These are phyloP conservation scores for Escovopsis sp. DNA, from an alignment of 2,329 filamentous ascomycete genomes.

Conservation along the genomic window DNA sequence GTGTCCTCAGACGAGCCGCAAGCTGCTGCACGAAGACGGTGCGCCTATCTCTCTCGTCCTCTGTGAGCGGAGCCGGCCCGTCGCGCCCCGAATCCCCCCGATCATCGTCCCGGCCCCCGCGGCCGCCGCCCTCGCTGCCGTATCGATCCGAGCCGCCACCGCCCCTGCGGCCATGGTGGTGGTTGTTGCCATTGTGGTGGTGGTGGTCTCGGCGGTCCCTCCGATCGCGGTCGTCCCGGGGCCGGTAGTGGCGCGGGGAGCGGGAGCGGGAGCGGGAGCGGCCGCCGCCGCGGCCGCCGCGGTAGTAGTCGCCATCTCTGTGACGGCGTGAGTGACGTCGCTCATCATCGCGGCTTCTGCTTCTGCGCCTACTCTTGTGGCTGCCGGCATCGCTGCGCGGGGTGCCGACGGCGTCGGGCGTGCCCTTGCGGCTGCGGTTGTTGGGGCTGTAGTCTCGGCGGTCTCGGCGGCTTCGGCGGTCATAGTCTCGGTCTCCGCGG, in stretches of 20 bases:
- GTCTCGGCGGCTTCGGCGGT: conserved; percentile 28
- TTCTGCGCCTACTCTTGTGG: conserved; percentile 68
- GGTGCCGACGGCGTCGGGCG: conserved; percentile 46
- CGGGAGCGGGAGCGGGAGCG: conserved; percentile 55
- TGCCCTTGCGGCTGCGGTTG: conserved; percentile 27
- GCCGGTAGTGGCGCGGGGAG: conserved; percentile 45
- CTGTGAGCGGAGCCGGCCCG: conserved; percentile 59
- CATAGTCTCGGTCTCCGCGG: conserved; percentile 41
- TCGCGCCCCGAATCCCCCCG: conserved; percentile 29
- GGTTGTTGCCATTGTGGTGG: conserved; percentile 45
- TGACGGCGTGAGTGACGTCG: conserved; percentile 58
- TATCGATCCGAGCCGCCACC: conserved; percentile 38
- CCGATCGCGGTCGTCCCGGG: conserved; percentile 36
- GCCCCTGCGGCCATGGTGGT: conserved; percentile 35
- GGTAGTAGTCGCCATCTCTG: conserved; percentile 60
- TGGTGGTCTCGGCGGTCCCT: conserved; percentile 37
- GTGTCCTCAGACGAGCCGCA: conserved; percentile 79
- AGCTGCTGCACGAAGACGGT: conserved; percentile 98
- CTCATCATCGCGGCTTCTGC: conserved; percentile 62
- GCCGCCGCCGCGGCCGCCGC: conserved; percentile 21
- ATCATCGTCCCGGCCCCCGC: conserved; percentile 34
- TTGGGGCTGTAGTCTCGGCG: conserved; percentile 41
- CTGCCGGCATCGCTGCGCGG: conserved; percentile 64
- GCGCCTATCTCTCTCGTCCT: conserved; percentile 90
- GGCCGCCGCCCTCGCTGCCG: conserved; percentile 34